Base-by-base conservation (phyloP, 352 stramenopile species). In the Phytophthora rubi region DNA sequence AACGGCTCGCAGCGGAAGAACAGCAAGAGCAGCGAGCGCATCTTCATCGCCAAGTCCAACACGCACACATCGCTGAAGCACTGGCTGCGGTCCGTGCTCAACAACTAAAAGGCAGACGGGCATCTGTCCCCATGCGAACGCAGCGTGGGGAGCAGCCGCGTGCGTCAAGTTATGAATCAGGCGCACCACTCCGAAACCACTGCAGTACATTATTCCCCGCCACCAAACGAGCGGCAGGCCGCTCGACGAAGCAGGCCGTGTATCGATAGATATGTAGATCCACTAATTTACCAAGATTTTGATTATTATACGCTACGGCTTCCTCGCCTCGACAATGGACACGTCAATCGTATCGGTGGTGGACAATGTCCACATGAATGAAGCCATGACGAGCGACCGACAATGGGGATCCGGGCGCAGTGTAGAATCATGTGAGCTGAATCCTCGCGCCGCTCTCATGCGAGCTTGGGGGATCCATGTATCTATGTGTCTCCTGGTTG, bases 41-140 rank as follows among this genome's bases (percentile, higher is more conserved):
- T 84, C 60, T 84, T 90, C 66, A 83, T 88, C 59, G 73, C 74
- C 73, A 89, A 89, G 73, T 86, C 82, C 28, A 91, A 86, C 66
- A 88, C 82, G 58, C 85, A 91, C 80, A 86, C 75, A 53, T 90
- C 81, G 48, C 74, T 93, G 51, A 88, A 83, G 70, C 80, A 86
- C 53, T 93, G 85, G 85, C 61, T 93, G 52, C 77, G 80, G 32
- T 89, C 85, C 9, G 81, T 91, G 62, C 64, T 93, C 42, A 82
- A 87, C 57, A 88, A 81, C 70, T 83, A 76, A 70, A 39, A 32
- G 51, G 35, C 37, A 42, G 13, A 39, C 12, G 37, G 28, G 16
- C 33, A 65, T 18, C 13, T 52, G 53, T 55, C 39, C 18, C n/a
- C 60, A 58, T 47, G 37, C 56, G 55, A 68, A 70, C 54, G 28